Conservation (phyloP, 208 protist genomes). For the Trypanosomatidae sp. region DNA sequence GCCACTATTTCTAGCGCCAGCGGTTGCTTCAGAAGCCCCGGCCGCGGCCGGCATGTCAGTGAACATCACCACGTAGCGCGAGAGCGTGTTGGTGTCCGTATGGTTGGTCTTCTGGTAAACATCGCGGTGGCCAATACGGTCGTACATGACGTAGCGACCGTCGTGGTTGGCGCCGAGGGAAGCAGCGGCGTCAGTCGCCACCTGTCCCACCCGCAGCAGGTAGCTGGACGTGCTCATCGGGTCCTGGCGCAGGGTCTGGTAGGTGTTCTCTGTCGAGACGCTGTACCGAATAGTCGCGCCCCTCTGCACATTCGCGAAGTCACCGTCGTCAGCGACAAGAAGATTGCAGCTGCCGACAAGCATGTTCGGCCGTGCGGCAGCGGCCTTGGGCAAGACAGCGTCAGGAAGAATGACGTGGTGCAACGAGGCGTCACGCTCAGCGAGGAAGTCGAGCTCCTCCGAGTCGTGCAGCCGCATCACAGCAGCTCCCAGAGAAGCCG, state of each 20-base stretch:
- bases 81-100: conserved; percentile 41
- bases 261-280: conserved; percentile 62
- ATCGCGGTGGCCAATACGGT: conserved; percentile 58
- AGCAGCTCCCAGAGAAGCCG: conserved; percentile 22
- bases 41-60: conserved; percentile 18
- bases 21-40: not conserved
- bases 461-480: conserved; percentile 19
- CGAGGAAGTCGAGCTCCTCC: conserved; percentile 43
- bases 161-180: conserved; percentile 37
- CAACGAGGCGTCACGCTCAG: conserved; percentile 45
- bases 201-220: conserved; percentile 35
- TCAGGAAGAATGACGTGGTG: conserved; percentile 69
- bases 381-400: conserved; percentile 36
- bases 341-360: conserved; percentile 69
- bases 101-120: conserved; percentile 69
- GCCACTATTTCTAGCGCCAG: not conserved
- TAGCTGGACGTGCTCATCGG: conserved; percentile 73
- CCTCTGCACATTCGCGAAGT: conserved; percentile 18
- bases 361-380: conserved; percentile 50
- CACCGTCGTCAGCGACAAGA: conserved; percentile 49
- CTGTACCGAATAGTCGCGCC: conserved; percentile 41
- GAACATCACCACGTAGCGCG: conserved; percentile 70
- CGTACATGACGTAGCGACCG: conserved; percentile 61
- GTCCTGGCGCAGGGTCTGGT: conserved; percentile 58
- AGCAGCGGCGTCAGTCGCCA: conserved; percentile 18